Base-by-base conservation (phyloP, 352 stramenopile species). In the Phytophthora cactorum region DNA sequence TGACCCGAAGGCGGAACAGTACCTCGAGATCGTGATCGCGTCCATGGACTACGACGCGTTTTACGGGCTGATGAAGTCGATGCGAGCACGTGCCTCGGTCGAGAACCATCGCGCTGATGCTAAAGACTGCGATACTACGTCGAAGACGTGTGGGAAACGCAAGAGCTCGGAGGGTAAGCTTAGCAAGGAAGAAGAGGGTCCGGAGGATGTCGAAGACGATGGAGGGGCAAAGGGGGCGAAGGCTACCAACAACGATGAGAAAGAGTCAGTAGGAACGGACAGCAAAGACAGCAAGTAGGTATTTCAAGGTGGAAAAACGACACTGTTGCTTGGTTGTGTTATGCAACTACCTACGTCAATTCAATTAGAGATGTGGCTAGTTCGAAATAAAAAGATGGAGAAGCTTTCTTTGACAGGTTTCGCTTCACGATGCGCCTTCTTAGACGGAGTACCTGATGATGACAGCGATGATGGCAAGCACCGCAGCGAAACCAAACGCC, bases 11-110 rank as follows among this genome's bases (percentile, higher is more conserved):
- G 79, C 82, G 3, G 78, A 88, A 46, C 78, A 90, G 43, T 93
- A 90, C 56, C 66, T 93, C 25, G 84, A 91, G 41, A 84, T 93
- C 14, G 84, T 93, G 55, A 70, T 91, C 36, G 84, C 84, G 41
- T 93, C 84, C 47, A 93, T 91, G 82, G 81, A 91, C 65, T 91
- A 91, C 59, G 72, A 89, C 34, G 82, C 82, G 6, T 92, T 93
- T 68, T 90, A 74, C 58, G 53, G 74, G 31, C 75, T 93, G 43
- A 93, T 93, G 82, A 89, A 90, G 68, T 66, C 75, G 44, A 91
- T 93, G 82, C 82, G 82, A 3, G 73, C 66, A 31, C 75, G 84
- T 3, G 82, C 84, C 9, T 68, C 72, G 10, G 67, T 81, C 22
- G 77, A 90, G 43, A 84, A 44, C 5, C n/a, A 43, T 45, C 51